Base-by-base conservation (phyloP, 2,329 filamentous ascomycete genomes). In the Uncinocarpus reesii region DNA sequence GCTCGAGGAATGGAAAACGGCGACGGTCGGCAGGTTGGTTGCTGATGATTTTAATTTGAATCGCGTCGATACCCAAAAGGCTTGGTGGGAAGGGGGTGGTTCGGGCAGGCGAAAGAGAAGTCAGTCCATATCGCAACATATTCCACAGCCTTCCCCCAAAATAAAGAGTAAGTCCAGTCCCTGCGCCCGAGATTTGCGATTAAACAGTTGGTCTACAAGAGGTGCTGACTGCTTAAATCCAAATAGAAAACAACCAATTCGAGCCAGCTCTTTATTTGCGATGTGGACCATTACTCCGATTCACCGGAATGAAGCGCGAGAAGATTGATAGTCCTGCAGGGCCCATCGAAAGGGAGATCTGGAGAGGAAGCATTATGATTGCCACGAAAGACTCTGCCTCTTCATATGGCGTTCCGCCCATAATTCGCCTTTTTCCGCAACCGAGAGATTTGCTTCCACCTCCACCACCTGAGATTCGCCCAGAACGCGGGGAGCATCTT, bases 321-420 rank as follows among this genome's bases (percentile, higher is more conserved):
- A 56, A 55, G 37, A 58, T 62, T 45, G 55, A 64, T 50, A 56
- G 60, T n/a, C 56, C 61, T 13, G 58, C 61, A 42, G 64, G 64
- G 0, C 55, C 59, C 8, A 56, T 63, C 24, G 81, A 86, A 36
- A 77, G 80, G 44, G 86, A 95, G 58, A 80, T 90, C 16, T 98
- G 92, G 92, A 80, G 89, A 63, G 92, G 92, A 4, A 93, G 81
- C 52, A 76, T 96, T 49, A 88, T 98, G 86, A 95, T 98, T 58
- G 88, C 98, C 18, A 96, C 92, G 0, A 76, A 81, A 45, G 90
- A 98, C 60, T 76, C 79, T 1, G 78, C 83, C 34, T 96, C 90
- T 1, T 84, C 83, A 0, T 95, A 95, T 60, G 81, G 86, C 41
- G 77, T 77, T n/a, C 65, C 71, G 0, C 92, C 92, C 3, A 85